phyloP scores from a whole-genome alignment of 345 rosid genomes.

The Citrus maxima region DNA sequence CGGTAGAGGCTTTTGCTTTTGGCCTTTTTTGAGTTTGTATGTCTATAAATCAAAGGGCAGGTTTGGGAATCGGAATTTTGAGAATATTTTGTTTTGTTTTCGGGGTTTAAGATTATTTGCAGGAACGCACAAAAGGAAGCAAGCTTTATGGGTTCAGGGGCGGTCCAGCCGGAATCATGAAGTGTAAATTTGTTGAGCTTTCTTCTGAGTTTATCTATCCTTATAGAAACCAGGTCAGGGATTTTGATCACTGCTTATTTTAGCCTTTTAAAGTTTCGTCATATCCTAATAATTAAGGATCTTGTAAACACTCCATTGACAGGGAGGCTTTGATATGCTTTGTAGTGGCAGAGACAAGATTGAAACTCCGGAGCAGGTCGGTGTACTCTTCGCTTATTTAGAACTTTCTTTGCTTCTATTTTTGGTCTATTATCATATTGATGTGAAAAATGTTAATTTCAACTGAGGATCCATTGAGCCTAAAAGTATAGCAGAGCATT shows the following conservation, averaged over 20 bases:
- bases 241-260: not conserved
- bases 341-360: conserved; percentile 30
- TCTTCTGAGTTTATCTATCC: conserved; percentile 11
- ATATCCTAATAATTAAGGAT: not conserved
- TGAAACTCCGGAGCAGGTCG: conserved; percentile 37
- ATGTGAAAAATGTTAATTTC: not conserved
- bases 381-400: not conserved
- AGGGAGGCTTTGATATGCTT: conserved; percentile 34
- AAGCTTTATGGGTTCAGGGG: conserved; percentile 20
- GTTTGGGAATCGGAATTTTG: too few relatives aligned
- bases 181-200: conserved; percentile 23
- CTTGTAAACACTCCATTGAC: not conserved
- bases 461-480: not conserved
- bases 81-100: not conserved
- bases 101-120: conserved; percentile 25
- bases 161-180: conserved; percentile 29
- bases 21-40: not conserved
- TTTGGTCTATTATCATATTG: not conserved
- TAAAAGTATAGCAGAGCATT: not conserved
- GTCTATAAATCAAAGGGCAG: not conserved
- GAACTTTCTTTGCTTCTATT: not conserved
- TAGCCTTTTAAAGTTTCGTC: too few relatives aligned
- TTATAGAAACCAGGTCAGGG: conserved; percentile 26
- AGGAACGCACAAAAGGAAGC: conserved; percentile 18
- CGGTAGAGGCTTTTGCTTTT: conserved; percentile 16